A percentile compares a stretch with the other conserved stretches of the same genome.
Evolutionary conservation across 139 green algal genomes (phyloP).

Genomic region (Volvox africanus): DNA sequence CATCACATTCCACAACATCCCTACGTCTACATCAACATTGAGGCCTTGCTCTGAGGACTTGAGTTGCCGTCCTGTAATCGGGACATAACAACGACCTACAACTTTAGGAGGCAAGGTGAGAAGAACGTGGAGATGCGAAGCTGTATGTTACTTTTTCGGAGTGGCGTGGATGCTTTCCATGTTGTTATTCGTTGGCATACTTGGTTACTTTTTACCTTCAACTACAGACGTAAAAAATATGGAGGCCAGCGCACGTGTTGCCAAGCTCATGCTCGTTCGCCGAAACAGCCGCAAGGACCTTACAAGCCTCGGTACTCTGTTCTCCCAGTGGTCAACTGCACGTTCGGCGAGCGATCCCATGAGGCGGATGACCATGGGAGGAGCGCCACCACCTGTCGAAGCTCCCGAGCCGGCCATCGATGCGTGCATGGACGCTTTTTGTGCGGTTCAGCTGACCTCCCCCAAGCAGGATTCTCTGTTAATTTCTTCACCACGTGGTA

Average conservation of each 20-base stretch:
- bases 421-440: not conserved
- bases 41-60: too few relatives aligned
- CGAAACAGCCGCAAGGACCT: not conserved
- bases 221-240: not conserved
- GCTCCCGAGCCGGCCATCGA: not conserved
- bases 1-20: too few relatives aligned
- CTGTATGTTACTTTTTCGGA: too few relatives aligned
- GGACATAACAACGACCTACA: too few relatives aligned
- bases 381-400: not conserved
- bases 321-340: not conserved
- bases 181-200: not conserved
- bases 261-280: not conserved
- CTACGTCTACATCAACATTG: too few relatives aligned
- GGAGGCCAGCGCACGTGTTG: conserved; percentile 2
- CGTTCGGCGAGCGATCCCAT: not conserved
- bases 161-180: too few relatives aligned
- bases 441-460: not conserved
- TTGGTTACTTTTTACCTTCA: not conserved
- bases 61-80: too few relatives aligned
- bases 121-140: too few relatives aligned
- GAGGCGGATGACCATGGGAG: conserved; percentile 42
- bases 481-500: not conserved
- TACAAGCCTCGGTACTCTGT: not conserved
- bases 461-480: not conserved
- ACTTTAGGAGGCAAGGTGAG: too few relatives aligned